Conservation (phyloP, 345 rosid species). For the Lenwebbia sp. region DNA sequence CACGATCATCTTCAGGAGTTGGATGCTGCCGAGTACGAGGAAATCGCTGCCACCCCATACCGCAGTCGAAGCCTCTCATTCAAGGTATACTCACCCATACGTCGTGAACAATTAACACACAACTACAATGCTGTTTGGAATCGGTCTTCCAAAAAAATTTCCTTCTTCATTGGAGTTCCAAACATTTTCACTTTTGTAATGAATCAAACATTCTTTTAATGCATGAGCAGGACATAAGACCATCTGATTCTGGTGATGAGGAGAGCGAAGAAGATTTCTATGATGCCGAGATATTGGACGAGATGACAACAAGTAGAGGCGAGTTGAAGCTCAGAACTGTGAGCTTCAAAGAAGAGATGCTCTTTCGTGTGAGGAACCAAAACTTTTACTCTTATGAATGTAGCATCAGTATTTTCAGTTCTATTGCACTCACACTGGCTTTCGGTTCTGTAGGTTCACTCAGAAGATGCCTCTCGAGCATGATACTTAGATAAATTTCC, state of each 20-base stretch:
- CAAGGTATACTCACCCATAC: constrained; percentile 16
- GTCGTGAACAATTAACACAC: not conserved
- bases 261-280: constrained; percentile 35
- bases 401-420: not conserved
- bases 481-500: not conserved
- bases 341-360: constrained; percentile 42
- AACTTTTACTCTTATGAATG: not conserved
- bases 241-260: constrained; percentile 4
- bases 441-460: constrained; percentile 14
- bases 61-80: constrained; percentile 31
- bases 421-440: not conserved
- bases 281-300: constrained; percentile 71
- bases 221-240: constrained; percentile 24
- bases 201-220: not conserved
- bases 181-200: not conserved
- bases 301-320: constrained; percentile 69
- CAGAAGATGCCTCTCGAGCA: not conserved
- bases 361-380: constrained; percentile 9
- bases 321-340: constrained; percentile 61
- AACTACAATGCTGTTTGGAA: not conserved
- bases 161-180: not conserved
- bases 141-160: not conserved
- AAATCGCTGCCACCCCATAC: constrained; percentile 42
- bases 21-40: constrained; percentile 72
- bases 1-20: constrained; percentile 56